phyloP scores from a whole-genome alignment of 176 grass and related monocot species.

The Lolium rigidum region DNA sequence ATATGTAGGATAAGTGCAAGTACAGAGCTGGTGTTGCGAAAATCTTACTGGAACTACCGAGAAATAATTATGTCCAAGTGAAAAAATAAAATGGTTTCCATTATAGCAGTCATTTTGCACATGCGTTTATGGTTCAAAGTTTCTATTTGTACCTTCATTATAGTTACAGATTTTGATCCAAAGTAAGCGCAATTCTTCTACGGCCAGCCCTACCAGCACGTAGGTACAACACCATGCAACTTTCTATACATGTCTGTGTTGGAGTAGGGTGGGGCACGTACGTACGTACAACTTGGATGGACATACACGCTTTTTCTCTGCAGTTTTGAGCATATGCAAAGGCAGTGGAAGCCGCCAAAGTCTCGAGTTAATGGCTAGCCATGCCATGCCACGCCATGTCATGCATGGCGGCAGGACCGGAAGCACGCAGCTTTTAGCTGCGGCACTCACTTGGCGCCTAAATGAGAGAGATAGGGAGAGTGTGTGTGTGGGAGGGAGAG shows the following conservation, averaged over 20 bases:
- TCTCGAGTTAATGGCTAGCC: conserved; percentile 42
- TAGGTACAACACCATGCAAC: background rate
- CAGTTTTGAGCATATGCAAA: conserved; percentile 6
- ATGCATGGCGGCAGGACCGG: conserved; percentile 9
- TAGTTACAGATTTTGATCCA: background rate
- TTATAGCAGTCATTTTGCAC: background rate
- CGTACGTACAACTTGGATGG: background rate
- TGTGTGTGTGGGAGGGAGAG: background rate
- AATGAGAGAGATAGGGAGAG: conserved; percentile 14
- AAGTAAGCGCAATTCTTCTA: background rate
- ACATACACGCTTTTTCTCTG: background rate
- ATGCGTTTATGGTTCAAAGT: background rate
- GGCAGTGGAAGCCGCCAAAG: conserved; percentile 48
- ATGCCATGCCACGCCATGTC: conserved; percentile 22
- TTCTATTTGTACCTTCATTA: background rate
- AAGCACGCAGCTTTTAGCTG: conserved; percentile 59
- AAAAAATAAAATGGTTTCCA: background rate
- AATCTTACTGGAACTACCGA: too few species aligned
- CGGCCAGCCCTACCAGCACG: background rate
- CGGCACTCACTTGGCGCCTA: conserved; percentile 65
- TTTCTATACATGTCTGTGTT: background rate
- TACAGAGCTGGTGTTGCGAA: too few species aligned
- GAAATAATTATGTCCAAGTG: background rate
- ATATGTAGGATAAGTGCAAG: too few species aligned
- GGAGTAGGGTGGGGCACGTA: background rate